Percentiles rank a stretch among this genome's conserved stretches.
phyloP scores from a whole-genome alignment of 2,329 filamentous ascomycete species.

The Sclerotinia glacialis region DNA sequence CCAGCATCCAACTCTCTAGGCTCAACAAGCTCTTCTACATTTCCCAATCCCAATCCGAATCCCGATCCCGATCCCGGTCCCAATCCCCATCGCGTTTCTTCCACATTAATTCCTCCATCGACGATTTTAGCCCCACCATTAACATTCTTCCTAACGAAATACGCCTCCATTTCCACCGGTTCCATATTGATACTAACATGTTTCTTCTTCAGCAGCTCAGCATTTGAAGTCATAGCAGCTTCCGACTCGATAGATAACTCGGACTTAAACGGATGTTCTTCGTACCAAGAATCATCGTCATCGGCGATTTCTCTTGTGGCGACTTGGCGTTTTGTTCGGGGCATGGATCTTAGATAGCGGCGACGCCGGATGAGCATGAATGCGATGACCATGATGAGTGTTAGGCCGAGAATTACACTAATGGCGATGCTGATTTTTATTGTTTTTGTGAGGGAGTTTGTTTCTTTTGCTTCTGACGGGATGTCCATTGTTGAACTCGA shows the following conservation, averaged over 20 bases:
- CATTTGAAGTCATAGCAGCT: neutral
- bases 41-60: neutral
- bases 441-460: neutral
- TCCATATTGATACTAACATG: neutral
- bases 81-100: no score
- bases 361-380: conserved; percentile 1
- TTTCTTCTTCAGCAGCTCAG: neutral
- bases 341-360: neutral
- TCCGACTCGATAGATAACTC: neutral
- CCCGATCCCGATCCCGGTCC: neutral
- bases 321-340: neutral
- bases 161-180: neutral
- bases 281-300: neutral
- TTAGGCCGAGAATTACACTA: neutral
- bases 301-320: neutral
- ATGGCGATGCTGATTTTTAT: neutral
- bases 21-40: conserved; percentile 2
- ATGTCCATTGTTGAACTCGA: no score
- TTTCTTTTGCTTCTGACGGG: neutral
- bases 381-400: neutral
- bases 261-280: neutral
- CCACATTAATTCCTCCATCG: no score
- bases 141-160: neutral
- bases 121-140: neutral
- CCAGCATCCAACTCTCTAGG: neutral